Evolutionary conservation across 345 rosid species (phyloP).

Genomic region (Hypericum androsaemum): DNA sequence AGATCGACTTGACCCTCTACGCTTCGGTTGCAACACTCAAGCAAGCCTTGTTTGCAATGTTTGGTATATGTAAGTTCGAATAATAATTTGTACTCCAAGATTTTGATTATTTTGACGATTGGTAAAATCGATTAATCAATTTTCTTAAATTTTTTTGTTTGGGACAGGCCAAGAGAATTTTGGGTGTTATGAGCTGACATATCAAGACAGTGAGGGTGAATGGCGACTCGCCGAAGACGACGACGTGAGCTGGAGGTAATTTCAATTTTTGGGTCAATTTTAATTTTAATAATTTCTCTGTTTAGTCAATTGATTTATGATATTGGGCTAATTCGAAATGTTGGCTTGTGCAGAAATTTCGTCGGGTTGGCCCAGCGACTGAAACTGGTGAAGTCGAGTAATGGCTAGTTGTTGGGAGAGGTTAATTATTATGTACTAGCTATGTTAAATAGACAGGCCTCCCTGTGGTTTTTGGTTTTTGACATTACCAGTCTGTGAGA

Average conservation of each 20-base stretch:
- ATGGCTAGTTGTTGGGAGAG: neutral
- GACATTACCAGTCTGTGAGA: neutral
- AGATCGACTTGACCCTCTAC: neutral
- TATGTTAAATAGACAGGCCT: no score
- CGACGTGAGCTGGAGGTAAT: neutral
- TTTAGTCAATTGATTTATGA: neutral
- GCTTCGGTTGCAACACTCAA: neutral
- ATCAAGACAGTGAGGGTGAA: neutral
- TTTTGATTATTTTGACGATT: no score
- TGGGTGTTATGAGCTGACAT: slow-evolving; percentile 1
- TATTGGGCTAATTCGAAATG: no score
- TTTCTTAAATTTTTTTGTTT: neutral
- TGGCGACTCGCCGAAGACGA: slow-evolving; percentile 3
- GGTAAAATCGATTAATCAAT: neutral
- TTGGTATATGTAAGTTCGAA: neutral
- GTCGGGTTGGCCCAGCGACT: slow-evolving; percentile 26
- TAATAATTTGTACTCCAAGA: no score
- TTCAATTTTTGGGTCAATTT: neutral
- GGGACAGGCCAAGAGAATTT: neutral
- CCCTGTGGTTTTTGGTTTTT: neutral
- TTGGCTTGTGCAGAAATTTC: slow-evolving; percentile 25
- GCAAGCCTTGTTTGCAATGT: neutral
- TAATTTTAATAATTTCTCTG: neutral
- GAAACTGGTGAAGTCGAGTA: slow-evolving; percentile 17
- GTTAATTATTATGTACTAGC: no score